These are phyloP conservation scores for Eucalyptus pauciflora DNA, from an alignment of 345 rosid species.

Conservation along the genomic window DNA sequence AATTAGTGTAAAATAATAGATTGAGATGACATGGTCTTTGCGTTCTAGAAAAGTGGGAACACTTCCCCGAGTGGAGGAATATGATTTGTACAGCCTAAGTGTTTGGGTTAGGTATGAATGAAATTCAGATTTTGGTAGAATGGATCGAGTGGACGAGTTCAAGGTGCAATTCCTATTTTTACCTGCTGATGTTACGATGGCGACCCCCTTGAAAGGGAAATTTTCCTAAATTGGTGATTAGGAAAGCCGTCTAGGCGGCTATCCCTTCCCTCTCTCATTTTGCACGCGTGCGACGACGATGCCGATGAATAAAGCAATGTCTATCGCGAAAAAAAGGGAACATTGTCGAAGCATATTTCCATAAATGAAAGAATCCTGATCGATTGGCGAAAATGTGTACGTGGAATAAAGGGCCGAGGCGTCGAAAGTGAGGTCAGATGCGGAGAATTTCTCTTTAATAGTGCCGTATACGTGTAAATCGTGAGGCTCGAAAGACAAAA, in stretches of 20 bases:
- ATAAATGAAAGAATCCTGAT: neutral
- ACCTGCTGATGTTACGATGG: neutral
- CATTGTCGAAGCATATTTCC: neutral
- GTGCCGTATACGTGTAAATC: neutral
- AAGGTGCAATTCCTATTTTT: neutral
- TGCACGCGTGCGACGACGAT: neutral
- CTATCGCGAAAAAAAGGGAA: neutral
- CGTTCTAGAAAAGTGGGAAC: neutral
- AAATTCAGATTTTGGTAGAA: neutral
- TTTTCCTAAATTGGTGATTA: neutral
- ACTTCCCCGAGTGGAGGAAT: neutral
- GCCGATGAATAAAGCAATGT: neutral
- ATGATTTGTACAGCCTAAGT: neutral
- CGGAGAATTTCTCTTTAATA: neutral
- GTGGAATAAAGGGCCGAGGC: neutral
- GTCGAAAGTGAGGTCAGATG: neutral
- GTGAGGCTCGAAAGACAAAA: neutral
- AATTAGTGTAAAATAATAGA: neutral
- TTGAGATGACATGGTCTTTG: neutral
- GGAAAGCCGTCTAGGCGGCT: neutral
- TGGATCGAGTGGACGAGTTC: neutral
- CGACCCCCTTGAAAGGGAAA: neutral
- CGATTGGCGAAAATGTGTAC: neutral
- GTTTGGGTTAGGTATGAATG: neutral
- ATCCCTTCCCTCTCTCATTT: neutral